Evolutionary conservation across 108 stramenopile species (phyloP).

Genomic region (Skeletonema costatum): DNA sequence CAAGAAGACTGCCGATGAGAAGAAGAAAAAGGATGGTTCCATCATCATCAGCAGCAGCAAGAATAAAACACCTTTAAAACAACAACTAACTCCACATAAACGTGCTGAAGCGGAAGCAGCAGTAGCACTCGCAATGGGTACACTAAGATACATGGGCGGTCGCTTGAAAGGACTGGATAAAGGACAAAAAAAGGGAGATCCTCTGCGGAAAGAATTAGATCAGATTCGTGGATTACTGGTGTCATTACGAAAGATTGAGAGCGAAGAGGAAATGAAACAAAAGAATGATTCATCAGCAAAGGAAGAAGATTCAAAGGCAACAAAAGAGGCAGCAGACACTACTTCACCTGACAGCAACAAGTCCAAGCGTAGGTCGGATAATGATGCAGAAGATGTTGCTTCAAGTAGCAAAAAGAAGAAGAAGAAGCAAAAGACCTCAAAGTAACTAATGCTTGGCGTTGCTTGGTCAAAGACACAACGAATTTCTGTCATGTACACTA

Average conservation of each 20-base stretch:
- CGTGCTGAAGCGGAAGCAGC: conserved; percentile 57
- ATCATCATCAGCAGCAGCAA: neutral
- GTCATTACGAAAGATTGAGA: conserved; percentile 33
- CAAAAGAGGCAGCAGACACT: neutral
- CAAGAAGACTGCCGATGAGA: neutral
- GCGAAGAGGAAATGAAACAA: neutral
- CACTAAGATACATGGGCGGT: conserved; percentile 79
- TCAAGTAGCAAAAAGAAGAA: neutral
- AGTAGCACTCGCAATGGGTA: conserved; percentile 78
- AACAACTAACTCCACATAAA: conserved; percentile 9
- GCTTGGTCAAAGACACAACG: neutral
- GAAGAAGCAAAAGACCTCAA: neutral
- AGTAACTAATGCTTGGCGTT: neutral
- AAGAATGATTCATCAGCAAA: neutral
- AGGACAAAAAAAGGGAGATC: conserved; percentile 66
- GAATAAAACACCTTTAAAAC: neutral
- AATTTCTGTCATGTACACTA: neutral
- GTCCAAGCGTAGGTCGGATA: neutral
- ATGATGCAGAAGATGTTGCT: neutral
- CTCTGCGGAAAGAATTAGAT: conserved; percentile 72
- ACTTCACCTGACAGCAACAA: neutral
- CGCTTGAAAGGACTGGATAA: conserved; percentile 65
- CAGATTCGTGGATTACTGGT: conserved; percentile 70
- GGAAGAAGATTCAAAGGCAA: neutral
- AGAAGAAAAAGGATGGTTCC: neutral